Evolutionary conservation across 495 filamentous ascomycete species (phyloP).

Genomic region (Daldinia caldariorum): DNA sequence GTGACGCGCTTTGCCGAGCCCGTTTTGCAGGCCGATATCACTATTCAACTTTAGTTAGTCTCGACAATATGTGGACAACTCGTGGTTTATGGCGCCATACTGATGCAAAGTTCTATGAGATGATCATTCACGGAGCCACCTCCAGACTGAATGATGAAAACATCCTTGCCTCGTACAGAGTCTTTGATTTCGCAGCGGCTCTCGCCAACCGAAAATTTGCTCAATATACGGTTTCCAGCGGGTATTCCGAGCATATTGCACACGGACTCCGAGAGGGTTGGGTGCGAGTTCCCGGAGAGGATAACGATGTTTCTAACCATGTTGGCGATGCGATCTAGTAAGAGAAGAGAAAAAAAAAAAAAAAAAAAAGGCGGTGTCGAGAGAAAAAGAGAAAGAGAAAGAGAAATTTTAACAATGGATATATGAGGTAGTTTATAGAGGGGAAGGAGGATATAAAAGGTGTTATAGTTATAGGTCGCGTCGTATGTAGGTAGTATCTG

Average conservation of each 20-base stretch:
- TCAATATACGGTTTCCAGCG: slow-evolving; percentile 79
- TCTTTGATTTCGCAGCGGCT: slow-evolving; percentile 95
- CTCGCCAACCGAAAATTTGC: slow-evolving; percentile 93
- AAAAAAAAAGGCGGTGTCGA: slow-evolving; percentile 33
- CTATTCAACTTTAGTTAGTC: slow-evolving; percentile 33
- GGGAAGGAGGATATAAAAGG: not conserved
- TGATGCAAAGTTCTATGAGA: slow-evolving; percentile 95
- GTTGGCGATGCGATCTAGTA: slow-evolving; percentile 39
- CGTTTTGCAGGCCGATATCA: slow-evolving; percentile 96
- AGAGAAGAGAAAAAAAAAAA: no score
- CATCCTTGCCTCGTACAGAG: slow-evolving; percentile 96
- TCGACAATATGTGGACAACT: slow-evolving; percentile 1
- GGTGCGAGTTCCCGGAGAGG: slow-evolving; percentile 92
- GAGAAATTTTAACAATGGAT: not conserved
- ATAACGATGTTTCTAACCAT: slow-evolving; percentile 98
- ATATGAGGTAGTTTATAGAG: slow-evolving; percentile 5
- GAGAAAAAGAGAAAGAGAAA: not conserved
- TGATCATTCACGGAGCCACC: slow-evolving; percentile 94
- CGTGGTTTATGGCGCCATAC: slow-evolving; percentile 44
- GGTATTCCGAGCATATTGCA: slow-evolving; percentile 88
- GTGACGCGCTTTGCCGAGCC: slow-evolving; percentile 92
- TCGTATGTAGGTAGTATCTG: no score
- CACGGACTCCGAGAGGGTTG: slow-evolving; percentile 82
- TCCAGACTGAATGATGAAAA: slow-evolving; percentile 94
- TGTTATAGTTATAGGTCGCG: slow-evolving; percentile 13